Conservation (phyloP, 371 early-diverging fungal species). For the Mortierella sp. region DNA sequence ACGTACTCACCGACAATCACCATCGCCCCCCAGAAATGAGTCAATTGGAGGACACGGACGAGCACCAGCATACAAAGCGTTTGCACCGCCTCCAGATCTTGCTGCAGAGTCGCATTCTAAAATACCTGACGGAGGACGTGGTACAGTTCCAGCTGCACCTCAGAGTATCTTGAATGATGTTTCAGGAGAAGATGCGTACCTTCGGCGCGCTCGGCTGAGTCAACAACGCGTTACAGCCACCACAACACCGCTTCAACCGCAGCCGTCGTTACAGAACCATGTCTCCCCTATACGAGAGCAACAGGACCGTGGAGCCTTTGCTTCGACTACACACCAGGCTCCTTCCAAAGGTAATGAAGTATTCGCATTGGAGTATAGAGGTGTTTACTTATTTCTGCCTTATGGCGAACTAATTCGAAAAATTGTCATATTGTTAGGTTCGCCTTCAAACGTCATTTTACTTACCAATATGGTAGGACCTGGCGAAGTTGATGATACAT, state of each 20-base stretch:
- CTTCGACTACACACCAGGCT: conserved; percentile 50
- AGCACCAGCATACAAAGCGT: conserved; percentile 31
- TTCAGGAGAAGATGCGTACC: conserved; percentile 81
- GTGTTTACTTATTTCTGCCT: neutral
- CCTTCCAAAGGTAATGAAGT: conserved; percentile 58
- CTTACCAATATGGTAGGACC: conserved; percentile 78
- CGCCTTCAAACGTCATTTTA: conserved; percentile 61
- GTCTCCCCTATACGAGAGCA: conserved; percentile 20
- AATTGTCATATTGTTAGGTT: conserved; percentile 12
- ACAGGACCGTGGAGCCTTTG: conserved; percentile 56
- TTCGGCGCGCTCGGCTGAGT: conserved; percentile 69
- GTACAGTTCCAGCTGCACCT: conserved; percentile 11
- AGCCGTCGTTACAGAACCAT: neutral
- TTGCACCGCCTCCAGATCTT: conserved; percentile 38
- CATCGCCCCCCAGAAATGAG: conserved; percentile 8
- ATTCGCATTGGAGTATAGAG: no score
- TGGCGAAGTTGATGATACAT: conserved; percentile 78
- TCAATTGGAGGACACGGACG: neutral
- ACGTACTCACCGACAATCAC: conserved; percentile 10
- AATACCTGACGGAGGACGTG: neutral
- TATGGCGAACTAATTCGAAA: no score
- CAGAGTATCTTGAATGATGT: conserved; percentile 52
- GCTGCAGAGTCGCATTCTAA: neutral
- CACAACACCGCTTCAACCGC: neutral
- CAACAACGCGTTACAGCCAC: conserved; percentile 18